Conservation (phyloP, 805 yeast genomes). For the Suhomyces sp. region DNA sequence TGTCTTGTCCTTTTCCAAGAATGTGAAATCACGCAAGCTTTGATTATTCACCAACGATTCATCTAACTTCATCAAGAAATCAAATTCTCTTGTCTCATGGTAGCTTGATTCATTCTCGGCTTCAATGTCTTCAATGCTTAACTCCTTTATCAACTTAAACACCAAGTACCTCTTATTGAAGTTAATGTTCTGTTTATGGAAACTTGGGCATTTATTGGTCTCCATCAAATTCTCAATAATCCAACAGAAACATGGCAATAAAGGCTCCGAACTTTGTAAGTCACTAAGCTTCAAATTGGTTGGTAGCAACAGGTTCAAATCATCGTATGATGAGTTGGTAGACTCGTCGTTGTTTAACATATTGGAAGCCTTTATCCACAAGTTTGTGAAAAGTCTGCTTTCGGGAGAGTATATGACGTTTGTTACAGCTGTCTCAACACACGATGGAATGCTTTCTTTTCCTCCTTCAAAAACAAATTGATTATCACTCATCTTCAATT, state of each 20-base stretch:
- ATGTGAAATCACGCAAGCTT: conserved; percentile 34
- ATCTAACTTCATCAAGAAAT: conserved; percentile 49
- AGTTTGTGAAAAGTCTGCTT: conserved; percentile 61
- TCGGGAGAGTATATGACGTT: conserved; percentile 80
- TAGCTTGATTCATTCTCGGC: conserved; percentile 19
- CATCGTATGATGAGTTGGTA: conserved; percentile 19
- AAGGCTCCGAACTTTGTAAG: conserved; percentile 35
- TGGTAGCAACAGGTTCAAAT: conserved; percentile 32
- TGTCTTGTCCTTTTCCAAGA: conserved; percentile 22
- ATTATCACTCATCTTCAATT: conserved; percentile 61
- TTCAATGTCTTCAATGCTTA: conserved; percentile 35
- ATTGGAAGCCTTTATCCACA: conserved; percentile 64
- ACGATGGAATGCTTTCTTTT: conserved; percentile 59
- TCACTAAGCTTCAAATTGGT: conserved; percentile 21
- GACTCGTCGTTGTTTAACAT: conserved; percentile 18
- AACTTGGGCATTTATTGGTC: conserved; percentile 62
- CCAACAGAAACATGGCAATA: conserved; percentile 93
- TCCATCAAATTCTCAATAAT: conserved; percentile 75
- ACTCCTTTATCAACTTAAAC: conserved; percentile 37
- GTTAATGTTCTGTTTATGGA: conserved; percentile 67
- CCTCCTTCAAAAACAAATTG: conserved; percentile 41
- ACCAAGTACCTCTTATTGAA: conserved; percentile 66
- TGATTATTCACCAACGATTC: conserved; percentile 33
- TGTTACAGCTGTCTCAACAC: conserved; percentile 74
- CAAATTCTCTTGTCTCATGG: conserved; percentile 45